These are phyloP conservation scores for Thielaviopsis musarum DNA, from an alignment of 2,329 filamentous ascomycete species.

Conservation along the genomic window DNA sequence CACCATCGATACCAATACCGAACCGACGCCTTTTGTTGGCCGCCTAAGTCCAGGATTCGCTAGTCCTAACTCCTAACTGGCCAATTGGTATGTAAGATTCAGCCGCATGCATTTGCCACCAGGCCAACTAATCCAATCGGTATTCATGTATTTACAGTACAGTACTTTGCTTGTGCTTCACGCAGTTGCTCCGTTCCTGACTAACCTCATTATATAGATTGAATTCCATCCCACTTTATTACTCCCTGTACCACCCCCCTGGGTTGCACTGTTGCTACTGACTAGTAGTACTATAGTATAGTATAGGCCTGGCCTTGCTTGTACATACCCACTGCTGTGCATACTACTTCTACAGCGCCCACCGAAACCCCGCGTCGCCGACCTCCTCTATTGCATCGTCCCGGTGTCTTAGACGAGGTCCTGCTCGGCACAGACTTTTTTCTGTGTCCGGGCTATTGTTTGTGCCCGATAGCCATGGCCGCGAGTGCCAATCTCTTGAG, in stretches of 20 bases:
- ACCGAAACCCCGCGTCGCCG: not conserved
- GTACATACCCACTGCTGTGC: not conserved
- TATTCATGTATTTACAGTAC: not conserved
- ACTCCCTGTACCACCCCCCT: not conserved
- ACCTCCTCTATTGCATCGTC: not conserved
- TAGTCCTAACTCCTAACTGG: not conserved
- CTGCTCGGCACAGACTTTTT: not conserved
- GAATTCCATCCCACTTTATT: not conserved
- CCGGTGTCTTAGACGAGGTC: not conserved
- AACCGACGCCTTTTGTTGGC: not conserved
- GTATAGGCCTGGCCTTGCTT: not conserved
- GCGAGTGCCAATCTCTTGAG: constrained; percentile 98
- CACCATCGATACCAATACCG: not conserved
- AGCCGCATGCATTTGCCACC: not conserved
- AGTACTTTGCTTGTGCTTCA: not conserved
- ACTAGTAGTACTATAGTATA: not conserved
- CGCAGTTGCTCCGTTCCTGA: not conserved
- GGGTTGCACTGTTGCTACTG: not conserved
- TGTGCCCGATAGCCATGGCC: constrained; percentile 29
- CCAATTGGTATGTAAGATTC: not conserved
- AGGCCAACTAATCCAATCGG: not conserved
- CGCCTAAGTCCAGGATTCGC: not conserved
- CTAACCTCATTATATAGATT: not conserved
- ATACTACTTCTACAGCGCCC: not conserved
- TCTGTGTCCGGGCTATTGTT: constrained; percentile 14